Percentiles rank a stretch among this genome's conserved stretches.
Conservation (phyloP, 2,329 filamentous ascomycete genomes). For the Aspergillus tubingensis region DNA sequence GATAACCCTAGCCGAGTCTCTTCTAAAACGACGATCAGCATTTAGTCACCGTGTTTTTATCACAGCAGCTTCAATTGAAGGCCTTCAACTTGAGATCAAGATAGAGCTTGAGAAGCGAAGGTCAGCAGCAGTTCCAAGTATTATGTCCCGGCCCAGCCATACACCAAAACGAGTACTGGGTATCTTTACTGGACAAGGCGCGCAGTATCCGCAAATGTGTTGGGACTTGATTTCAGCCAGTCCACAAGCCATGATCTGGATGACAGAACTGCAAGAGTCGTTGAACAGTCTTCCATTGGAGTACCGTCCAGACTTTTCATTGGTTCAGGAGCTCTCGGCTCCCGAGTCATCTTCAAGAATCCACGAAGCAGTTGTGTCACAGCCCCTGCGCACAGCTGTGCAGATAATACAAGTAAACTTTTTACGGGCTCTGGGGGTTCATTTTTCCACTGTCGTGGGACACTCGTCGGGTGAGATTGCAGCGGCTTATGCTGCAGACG, state of each 20-base stretch:
- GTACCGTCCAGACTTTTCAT: slow-evolving; percentile 25
- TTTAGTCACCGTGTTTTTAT: not conserved
- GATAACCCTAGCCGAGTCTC: not conserved
- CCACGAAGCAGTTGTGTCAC: slow-evolving; percentile 26
- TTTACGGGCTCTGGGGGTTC: slow-evolving; percentile 30
- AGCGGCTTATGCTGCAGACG: slow-evolving; percentile 44
- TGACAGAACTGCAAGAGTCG: slow-evolving; percentile 16
- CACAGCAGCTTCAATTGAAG: not conserved
- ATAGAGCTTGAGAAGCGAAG: not conserved
- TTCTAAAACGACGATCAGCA: not conserved
- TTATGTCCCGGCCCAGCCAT: not conserved
- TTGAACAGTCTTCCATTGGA: slow-evolving; percentile 23
- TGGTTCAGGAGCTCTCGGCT: slow-evolving; percentile 24
- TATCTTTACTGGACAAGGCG: slow-evolving; percentile 37
- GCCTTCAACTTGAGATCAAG: not conserved
- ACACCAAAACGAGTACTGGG: slow-evolving; percentile 19
- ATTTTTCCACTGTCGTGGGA: slow-evolving; percentile 41
- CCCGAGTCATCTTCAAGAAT: slow-evolving; percentile 20
- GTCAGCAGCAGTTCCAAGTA: not conserved
- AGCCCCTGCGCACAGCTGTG: slow-evolving; percentile 20
- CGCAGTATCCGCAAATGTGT: slow-evolving; percentile 36
- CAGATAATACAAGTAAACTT: slow-evolving; percentile 26
- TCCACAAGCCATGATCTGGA: slow-evolving; percentile 14
- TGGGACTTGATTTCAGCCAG: slow-evolving; percentile 20
- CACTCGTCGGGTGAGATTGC: slow-evolving; percentile 55